These are phyloP conservation scores for Quercus phellos DNA, from an alignment of 331 rosid genomes.

Conservation along the genomic window DNA sequence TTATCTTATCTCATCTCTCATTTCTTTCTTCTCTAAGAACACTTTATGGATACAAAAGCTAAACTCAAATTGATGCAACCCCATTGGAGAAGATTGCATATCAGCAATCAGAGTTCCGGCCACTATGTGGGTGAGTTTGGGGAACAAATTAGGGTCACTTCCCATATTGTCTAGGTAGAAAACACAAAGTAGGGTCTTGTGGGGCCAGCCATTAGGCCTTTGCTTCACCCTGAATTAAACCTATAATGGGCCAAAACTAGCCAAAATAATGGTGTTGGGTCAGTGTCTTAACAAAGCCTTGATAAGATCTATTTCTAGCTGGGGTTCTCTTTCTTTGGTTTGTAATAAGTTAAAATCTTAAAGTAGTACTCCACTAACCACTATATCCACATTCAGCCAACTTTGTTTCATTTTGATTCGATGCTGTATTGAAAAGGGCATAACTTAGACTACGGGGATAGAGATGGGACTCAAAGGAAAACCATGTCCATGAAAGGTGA, in stretches of 20 bases:
- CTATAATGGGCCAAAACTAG: conserved; percentile 23
- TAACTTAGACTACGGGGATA: conserved; percentile 6
- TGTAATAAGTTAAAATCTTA: conserved; percentile 25
- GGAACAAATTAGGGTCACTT: conserved; percentile 12
- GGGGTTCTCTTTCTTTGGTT: conserved; percentile 19
- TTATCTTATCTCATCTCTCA: conserved; percentile 14
- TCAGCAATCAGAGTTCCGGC: conserved; percentile 25
- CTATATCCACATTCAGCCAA: background rate
- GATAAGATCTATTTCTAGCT: conserved; percentile 11
- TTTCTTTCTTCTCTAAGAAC: background rate
- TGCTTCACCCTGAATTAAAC: conserved; percentile 6
- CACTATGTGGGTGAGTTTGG: conserved; percentile 19
- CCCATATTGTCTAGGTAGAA: conserved; percentile 38
- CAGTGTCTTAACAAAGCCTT: conserved; percentile 22
- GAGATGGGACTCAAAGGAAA: conserved; percentile 55
- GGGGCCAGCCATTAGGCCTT: conserved; percentile 34
- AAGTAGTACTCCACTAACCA: conserved; percentile 7
- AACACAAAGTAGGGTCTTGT: conserved; percentile 24
- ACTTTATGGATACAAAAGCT: background rate
- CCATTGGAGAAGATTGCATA: conserved; percentile 27
- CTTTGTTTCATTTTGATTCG: conserved; percentile 19
- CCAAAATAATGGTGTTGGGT: conserved; percentile 16
- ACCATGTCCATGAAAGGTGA: conserved; percentile 51
- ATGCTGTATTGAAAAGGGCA: conserved; percentile 20
- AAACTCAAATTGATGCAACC: background rate